Evolutionary conservation across 2,329 filamentous ascomycete species (phyloP).

Genomic region (Trichoderma sp.): DNA sequence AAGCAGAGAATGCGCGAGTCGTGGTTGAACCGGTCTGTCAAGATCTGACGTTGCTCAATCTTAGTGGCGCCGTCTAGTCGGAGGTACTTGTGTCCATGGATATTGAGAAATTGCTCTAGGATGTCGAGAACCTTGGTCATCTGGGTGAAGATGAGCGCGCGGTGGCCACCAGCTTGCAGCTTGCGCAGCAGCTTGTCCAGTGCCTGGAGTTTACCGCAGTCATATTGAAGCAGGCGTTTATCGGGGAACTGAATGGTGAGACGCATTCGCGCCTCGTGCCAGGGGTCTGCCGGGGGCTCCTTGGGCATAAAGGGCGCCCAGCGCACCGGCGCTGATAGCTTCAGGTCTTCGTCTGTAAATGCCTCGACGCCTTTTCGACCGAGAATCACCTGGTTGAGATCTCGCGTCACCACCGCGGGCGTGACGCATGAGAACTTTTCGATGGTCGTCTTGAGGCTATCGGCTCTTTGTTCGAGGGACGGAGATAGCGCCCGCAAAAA

Average conservation of each 20-base stretch:
- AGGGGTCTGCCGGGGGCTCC: conserved; percentile 69
- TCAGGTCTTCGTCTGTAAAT: conserved; percentile 60
- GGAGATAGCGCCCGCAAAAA: conserved; percentile 69
- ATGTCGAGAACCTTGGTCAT: conserved; percentile 99
- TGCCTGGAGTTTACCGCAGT: conserved; percentile 93
- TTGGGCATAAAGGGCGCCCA: conserved; percentile 61
- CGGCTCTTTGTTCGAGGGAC: conserved; percentile 72
- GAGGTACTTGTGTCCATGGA: conserved; percentile 95
- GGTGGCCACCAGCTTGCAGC: conserved; percentile 85
- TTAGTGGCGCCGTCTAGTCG: conserved; percentile 96
- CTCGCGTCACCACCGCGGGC: conserved; percentile 80
- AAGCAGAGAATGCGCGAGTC: conserved; percentile 91
- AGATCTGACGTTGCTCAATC: conserved; percentile 90
- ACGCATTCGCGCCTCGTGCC: conserved; percentile 90
- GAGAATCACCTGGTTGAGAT: conserved; percentile 69
- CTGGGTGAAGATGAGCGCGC: conserved; percentile 96
- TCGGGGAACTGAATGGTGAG: conserved; percentile 96
- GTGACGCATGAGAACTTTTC: conserved; percentile 92
- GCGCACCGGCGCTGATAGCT: conserved; percentile 58
- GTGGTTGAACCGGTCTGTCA: conserved; percentile 96
- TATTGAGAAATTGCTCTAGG: conserved; percentile 95
- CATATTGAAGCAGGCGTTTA: conserved; percentile 92
- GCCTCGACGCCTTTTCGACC: conserved; percentile 61
- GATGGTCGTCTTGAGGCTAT: conserved; percentile 71
- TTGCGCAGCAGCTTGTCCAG: conserved; percentile 83